A percentile compares a stretch with the other conserved stretches of the same genome.
Conservation (phyloP, 331 rosid species). For the Saraca asoca region DNA sequence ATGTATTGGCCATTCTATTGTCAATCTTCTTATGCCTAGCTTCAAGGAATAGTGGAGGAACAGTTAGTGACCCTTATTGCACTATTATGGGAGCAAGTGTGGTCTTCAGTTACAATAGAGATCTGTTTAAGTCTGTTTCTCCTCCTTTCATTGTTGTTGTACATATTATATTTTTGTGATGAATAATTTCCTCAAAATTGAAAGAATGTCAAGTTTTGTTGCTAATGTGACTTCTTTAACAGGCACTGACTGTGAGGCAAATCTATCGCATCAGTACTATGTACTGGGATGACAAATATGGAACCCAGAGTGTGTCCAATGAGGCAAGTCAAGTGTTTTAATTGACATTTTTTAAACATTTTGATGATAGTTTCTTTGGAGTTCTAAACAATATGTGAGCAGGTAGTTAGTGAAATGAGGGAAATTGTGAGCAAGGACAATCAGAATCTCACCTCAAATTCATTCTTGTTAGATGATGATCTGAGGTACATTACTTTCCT, state of each 20-base stretch:
- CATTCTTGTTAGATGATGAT: slow-evolving; percentile 95
- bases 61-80: slow-evolving; percentile 12
- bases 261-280: slow-evolving; percentile 95
- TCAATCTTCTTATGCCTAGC: background rate
- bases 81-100: slow-evolving; percentile 4
- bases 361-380: slow-evolving; percentile 8
- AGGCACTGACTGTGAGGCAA: slow-evolving; percentile 96
- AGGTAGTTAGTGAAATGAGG: slow-evolving; percentile 98
- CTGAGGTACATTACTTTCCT: slow-evolving; percentile 63
- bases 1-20: no score
- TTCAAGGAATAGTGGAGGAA: slow-evolving; percentile 4
- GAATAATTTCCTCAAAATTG: slow-evolving; percentile 1
- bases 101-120: slow-evolving; percentile 3
- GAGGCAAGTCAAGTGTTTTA: slow-evolving; percentile 69
- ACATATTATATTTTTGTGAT: slow-evolving; percentile 8
- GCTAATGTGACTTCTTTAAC: slow-evolving; percentile 30
- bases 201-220: slow-evolving; percentile 18
- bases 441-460: slow-evolving; percentile 85
- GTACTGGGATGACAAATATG: slow-evolving; percentile 99
- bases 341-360: slow-evolving; percentile 26
- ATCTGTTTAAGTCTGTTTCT: background rate
- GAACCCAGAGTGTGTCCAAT: slow-evolving; percentile 96
- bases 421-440: slow-evolving; percentile 87
- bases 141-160: background rate
- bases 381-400: slow-evolving; percentile 41